Evolutionary conservation across 1,284 basidiomycete genomes (phyloP).

Genomic region (Ceratobasidium sp.): DNA sequence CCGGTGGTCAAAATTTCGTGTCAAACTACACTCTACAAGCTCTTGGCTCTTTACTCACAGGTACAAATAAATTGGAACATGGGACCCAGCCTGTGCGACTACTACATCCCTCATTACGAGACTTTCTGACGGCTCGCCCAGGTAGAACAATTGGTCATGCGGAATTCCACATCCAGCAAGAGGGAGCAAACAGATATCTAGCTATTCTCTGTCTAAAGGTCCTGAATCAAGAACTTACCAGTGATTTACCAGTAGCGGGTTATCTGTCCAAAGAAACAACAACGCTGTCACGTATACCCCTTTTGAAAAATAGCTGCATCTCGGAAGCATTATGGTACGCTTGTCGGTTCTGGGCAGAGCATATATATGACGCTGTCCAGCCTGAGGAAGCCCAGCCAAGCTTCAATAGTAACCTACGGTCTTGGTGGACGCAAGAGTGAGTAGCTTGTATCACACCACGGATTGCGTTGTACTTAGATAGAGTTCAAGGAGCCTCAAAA

Average conservation of each 20-base stretch:
- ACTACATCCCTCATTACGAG: background rate
- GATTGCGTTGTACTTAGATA: too few species aligned
- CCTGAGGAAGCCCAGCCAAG: too few species aligned
- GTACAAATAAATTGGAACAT: background rate
- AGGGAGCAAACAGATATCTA: background rate
- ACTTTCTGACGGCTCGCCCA: background rate
- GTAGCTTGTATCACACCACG: too few species aligned
- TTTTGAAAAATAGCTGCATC: background rate
- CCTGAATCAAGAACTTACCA: background rate
- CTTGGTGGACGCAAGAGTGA: too few species aligned
- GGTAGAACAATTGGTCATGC: background rate
- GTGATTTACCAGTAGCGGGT: background rate
- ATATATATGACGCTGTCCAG: background rate
- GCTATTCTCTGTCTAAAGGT: background rate
- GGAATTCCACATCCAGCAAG: background rate
- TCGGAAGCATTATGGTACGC: conserved; percentile 3
- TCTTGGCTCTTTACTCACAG: background rate
- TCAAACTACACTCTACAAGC: background rate
- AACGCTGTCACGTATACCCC: background rate
- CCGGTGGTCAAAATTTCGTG: background rate
- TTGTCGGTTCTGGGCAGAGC: conserved; percentile 7
- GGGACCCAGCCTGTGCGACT: background rate
- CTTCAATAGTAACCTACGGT: too few species aligned
- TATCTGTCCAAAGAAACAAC: background rate
- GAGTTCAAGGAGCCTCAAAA: too few species aligned